Evolutionary conservation across 192 early-diverging fungal species (phyloP).

Genomic region (Gaertneriomyces sp.): DNA sequence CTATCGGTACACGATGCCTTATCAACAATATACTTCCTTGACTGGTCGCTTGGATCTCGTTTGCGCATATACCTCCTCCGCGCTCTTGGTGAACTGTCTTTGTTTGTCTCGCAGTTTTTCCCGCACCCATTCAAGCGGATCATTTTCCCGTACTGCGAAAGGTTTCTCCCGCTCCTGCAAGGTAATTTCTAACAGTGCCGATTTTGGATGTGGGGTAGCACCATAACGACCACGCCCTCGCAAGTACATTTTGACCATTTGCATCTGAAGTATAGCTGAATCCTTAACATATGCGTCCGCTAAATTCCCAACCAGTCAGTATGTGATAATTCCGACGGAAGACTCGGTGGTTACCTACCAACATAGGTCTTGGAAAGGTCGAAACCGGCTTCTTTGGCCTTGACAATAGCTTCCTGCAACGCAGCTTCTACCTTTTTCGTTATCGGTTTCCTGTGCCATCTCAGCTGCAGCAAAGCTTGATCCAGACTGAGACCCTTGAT

Average conservation of each 20-base stretch:
- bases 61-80: conserved; percentile 32
- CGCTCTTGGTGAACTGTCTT: conserved; percentile 12
- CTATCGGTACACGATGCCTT: not conserved
- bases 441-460: conserved; percentile 39
- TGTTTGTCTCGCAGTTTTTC: conserved; percentile 30
- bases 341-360: conserved; percentile 28
- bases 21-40: conserved; percentile 38
- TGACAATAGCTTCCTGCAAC: conserved; percentile 36
- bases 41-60: conserved; percentile 12
- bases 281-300: conserved; percentile 45
- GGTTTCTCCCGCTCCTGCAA: conserved; percentile 45
- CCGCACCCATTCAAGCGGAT: conserved; percentile 48
- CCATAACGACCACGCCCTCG: conserved; percentile 49
- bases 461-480: conserved; percentile 39
- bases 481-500: conserved; percentile 41
- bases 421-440: conserved; percentile 27
- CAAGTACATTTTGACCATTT: conserved; percentile 34
- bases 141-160: conserved; percentile 22
- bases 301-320: conserved; percentile 4
- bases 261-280: conserved; percentile 28
- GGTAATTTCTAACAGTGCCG: conserved; percentile 37
- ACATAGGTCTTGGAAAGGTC: conserved; percentile 47
- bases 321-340: not conserved
- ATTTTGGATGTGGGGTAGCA: conserved; percentile 40
- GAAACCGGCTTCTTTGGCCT: conserved; percentile 40